Percentiles rank a stretch among this genome's conserved stretches.
These are phyloP conservation scores for Alisma plantagoaquatica DNA, from an alignment of 106 monocot genomes.

Conservation along the genomic window DNA sequence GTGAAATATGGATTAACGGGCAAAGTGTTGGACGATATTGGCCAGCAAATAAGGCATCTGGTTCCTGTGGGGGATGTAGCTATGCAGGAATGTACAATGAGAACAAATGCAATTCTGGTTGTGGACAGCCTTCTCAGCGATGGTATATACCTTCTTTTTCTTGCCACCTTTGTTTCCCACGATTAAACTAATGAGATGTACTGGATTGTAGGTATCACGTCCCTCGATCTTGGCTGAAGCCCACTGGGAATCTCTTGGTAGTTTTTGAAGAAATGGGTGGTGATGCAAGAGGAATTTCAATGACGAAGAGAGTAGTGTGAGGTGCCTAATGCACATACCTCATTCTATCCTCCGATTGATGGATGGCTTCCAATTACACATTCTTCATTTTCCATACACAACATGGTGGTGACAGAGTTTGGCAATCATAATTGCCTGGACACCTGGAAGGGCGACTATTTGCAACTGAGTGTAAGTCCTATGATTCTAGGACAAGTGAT, in stretches of 20 bases:
- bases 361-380: too few species aligned
- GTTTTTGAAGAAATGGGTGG: conserved; percentile 45
- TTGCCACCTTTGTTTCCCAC: background rate
- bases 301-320: conserved; percentile 28
- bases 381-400: too few species aligned
- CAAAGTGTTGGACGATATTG: conserved; percentile 68
- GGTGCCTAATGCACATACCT: too few species aligned
- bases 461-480: too few species aligned
- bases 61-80: conserved; percentile 53
- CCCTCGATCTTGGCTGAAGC: conserved; percentile 36
- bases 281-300: conserved; percentile 24
- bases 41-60: conserved; percentile 59
- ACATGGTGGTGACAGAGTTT: too few species aligned
- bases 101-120: conserved; percentile 51
- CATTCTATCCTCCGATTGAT: too few species aligned
- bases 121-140: conserved; percentile 62
- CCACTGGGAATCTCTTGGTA: conserved; percentile 30
- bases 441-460: too few species aligned
- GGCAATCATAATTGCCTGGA: too few species aligned
- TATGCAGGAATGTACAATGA: conserved; percentile 48
- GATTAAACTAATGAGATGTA: background rate
- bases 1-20: conserved; percentile 73
- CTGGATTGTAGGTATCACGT: conserved; percentile 31
- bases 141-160: conserved; percentile 21
- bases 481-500: too few species aligned